Evolutionary conservation across 2,329 filamentous ascomycete genomes (phyloP).

Genomic region (Tolypocladium inflatum): DNA sequence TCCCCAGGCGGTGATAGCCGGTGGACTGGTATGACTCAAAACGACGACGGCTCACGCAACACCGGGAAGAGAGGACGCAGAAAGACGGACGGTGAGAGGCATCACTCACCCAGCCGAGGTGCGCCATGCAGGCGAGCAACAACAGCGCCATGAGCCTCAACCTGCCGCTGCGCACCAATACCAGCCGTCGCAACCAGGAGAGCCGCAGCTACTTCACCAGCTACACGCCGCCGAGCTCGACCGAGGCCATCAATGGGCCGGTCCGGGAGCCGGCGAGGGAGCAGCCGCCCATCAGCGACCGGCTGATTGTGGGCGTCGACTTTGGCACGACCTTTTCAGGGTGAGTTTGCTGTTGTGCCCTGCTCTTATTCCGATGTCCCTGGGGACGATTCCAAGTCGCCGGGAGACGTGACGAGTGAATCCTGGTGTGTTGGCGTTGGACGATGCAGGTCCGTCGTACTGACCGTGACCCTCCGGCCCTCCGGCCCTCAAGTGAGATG

Average conservation of each 20-base stretch:
- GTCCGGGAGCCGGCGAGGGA: slow-evolving; percentile 46
- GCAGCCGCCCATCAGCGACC: slow-evolving; percentile 44
- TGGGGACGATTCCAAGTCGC: no score
- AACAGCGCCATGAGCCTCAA: slow-evolving; percentile 36
- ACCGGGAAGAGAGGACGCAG: neutral
- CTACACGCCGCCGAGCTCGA: slow-evolving; percentile 44
- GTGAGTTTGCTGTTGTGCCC: slow-evolving; percentile 30
- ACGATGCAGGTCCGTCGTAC: neutral
- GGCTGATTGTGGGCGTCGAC: slow-evolving; percentile 69
- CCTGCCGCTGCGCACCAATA: slow-evolving; percentile 36
- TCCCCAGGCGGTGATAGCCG: neutral
- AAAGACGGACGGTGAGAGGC: neutral
- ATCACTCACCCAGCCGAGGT: neutral
- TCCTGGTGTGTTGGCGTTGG: neutral
- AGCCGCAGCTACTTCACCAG: slow-evolving; percentile 47
- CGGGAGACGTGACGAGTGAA: neutral
- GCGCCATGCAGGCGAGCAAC: slow-evolving; percentile 1
- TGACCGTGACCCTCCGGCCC: neutral
- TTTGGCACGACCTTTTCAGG: slow-evolving; percentile 81
- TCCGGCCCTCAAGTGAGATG: neutral
- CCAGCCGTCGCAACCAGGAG: slow-evolving; percentile 41
- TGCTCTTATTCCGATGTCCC: neutral
- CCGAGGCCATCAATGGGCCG: slow-evolving; percentile 54
- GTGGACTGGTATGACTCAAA: neutral
- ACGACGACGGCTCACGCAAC: neutral